A percentile compares a stretch with the other conserved stretches of the same genome.
phyloP scores from a whole-genome alignment of 176 grass and related monocot genomes.

The Aechmea fasciata region DNA sequence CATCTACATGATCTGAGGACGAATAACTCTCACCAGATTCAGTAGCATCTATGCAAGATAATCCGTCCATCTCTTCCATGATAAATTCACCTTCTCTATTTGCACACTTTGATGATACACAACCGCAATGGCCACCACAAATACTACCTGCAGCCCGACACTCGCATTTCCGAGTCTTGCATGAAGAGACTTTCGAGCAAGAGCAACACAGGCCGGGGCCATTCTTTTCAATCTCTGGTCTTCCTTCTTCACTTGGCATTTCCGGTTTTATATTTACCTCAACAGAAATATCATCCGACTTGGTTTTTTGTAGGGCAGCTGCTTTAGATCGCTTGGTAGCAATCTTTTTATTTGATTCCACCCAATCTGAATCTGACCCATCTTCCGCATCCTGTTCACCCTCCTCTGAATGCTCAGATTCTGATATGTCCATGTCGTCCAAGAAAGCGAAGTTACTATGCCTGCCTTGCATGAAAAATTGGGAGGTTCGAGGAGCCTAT shows the following conservation, averaged over 20 bases:
- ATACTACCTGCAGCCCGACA: conserved; percentile 42
- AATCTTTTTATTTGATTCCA: conserved; percentile 29
- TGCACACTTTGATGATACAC: conserved; percentile 48
- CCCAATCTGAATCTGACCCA: conserved; percentile 33
- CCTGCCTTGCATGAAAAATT: conserved; percentile 12
- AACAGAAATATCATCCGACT: neutral
- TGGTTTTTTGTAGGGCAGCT: conserved; percentile 26
- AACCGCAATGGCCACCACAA: conserved; percentile 51
- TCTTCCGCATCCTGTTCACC: conserved; percentile 31
- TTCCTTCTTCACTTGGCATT: conserved; percentile 26
- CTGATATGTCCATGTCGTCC: conserved; percentile 95
- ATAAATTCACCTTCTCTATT: conserved; percentile 35
- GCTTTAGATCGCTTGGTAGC: conserved; percentile 17
- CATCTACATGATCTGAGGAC: conserved; percentile 34
- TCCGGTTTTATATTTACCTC: conserved; percentile 19
- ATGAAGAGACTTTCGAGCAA: conserved; percentile 45
- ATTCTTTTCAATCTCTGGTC: conserved; percentile 14
- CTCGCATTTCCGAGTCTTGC: conserved; percentile 79
- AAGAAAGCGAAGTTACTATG: conserved; percentile 18
- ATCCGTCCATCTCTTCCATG: conserved; percentile 21
- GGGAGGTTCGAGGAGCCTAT: conserved; percentile 33
- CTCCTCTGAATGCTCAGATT: conserved; percentile 44
- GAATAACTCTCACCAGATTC: conserved; percentile 11
- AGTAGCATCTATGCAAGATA: conserved; percentile 8
- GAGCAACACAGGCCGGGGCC: conserved; percentile 35